phyloP scores from a whole-genome alignment of 2,329 filamentous ascomycete genomes.

The Sporothrix mexicana region DNA sequence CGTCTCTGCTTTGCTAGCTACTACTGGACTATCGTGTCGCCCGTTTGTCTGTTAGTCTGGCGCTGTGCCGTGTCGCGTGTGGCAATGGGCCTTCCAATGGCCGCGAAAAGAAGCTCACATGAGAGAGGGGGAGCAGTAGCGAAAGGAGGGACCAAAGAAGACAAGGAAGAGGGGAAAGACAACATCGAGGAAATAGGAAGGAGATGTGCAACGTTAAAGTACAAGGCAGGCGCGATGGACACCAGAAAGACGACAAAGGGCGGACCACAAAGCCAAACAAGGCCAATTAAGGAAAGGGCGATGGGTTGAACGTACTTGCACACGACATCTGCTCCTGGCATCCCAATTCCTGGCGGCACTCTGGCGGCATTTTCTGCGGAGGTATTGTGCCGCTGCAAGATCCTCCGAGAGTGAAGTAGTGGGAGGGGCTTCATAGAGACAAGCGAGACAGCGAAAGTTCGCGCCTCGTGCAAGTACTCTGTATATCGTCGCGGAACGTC shows the following conservation, averaged over 20 bases:
- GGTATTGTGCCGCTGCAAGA: conserved; percentile 15
- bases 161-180: not conserved
- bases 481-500: conserved; percentile 18
- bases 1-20: not conserved
- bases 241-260: not conserved
- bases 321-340: too few species aligned
- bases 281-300: not conserved
- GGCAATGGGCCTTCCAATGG: not conserved
- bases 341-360: too few species aligned
- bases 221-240: not conserved
- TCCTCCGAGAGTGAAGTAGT: not conserved
- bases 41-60: not conserved
- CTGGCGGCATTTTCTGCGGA: not conserved
- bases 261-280: not conserved
- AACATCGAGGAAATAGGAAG: conserved; percentile 10
- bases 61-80: not conserved
- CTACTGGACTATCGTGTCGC: not conserved
- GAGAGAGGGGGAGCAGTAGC: conserved; percentile 10
- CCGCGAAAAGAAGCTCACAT: conserved; percentile 3
- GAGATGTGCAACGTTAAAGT: conserved; percentile 6
- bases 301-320: not conserved
- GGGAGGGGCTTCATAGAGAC: not conserved
- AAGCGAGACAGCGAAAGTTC: not conserved
- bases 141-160: not conserved
- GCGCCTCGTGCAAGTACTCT: not conserved